Evolutionary conservation across 2,329 filamentous ascomycete species (phyloP), one percentile per base, ranked within the genome.

Genomic region (Aspergillus tubingensis): DNA sequence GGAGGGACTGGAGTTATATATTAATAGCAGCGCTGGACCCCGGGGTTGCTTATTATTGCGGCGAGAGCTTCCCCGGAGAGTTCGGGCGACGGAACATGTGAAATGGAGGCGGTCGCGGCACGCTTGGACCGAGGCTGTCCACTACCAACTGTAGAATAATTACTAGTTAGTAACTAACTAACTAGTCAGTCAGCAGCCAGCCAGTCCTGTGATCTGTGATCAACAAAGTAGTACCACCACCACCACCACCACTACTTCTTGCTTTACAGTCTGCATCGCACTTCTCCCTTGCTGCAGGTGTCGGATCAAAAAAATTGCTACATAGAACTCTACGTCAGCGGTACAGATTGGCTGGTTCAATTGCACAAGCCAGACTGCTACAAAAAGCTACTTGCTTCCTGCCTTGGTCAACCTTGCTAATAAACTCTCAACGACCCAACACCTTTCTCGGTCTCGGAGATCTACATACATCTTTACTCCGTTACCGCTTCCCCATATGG

Each of bases 21-120:
- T 61, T 64, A 30, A 30, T 30, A 66, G 63, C 66, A 71, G 69
- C 64, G 53, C 58, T 54, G 44, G 59, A 59, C 55, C 38, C 32
- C 38, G 38, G 52, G 39, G 39, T 54, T 43, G 39, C 17, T 50
- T 59, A 63, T 63, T 61, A 68, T 62, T 61, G 60, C 61, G 63
- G 54, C 48, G 54, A 65, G 54, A 65, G 63, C 68, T 72, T 71
- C 67, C 65, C 63, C 63, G 61, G 63, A 60, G 61, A 54, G 48
- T 60, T 67, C 58, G 65, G 64, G 59, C 56, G 61, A 63, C 52
- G 63, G 66, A 54, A 58, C 64, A 67, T 66, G 64, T 68, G 65
- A 64, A 66, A 57, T 60, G 54, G 58, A 60, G 57, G 59, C 60
- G 63, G 60, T 65, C 59, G 61, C 51, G 48, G 59, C 23, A 50